These are phyloP conservation scores for Penicillium sp. DNA, from an alignment of 2,329 filamentous ascomycete genomes.

Conservation along the genomic window DNA sequence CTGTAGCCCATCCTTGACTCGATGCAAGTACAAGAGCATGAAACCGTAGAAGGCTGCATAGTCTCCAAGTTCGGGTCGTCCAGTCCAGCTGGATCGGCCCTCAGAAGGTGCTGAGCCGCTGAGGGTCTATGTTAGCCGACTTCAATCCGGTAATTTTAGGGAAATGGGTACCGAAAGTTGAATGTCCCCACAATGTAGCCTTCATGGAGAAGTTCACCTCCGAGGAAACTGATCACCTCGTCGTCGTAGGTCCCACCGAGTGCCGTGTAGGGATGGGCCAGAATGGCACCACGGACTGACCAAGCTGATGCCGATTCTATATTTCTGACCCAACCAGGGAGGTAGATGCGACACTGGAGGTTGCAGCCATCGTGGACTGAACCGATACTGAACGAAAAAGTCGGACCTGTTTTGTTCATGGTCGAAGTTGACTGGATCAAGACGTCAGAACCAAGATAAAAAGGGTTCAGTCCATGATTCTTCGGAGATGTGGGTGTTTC, in stretches of 20 bases:
- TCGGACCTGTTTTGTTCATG: slow-evolving; percentile 36
- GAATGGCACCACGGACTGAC: slow-evolving; percentile 56
- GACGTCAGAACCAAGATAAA: slow-evolving; percentile 13
- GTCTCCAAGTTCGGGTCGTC: slow-evolving; percentile 74
- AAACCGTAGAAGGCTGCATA: slow-evolving; percentile 82
- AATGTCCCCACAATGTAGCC: slow-evolving; percentile 82
- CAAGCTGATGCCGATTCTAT: slow-evolving; percentile 23
- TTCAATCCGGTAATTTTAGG: not conserved
- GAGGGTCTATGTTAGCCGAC: slow-evolving; percentile 14
- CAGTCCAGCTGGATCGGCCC: slow-evolving; percentile 84
- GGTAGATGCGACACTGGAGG: slow-evolving; percentile 81
- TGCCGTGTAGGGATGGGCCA: slow-evolving; percentile 89
- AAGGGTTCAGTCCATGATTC: slow-evolving; percentile 25
- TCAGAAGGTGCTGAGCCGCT: slow-evolving; percentile 75
- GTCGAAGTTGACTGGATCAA: not conserved
- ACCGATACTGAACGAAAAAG: slow-evolving; percentile 70
- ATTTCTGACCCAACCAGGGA: slow-evolving; percentile 50
- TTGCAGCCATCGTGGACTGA: slow-evolving; percentile 74
- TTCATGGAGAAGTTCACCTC: slow-evolving; percentile 61
- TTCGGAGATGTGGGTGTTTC: slow-evolving; percentile 1
- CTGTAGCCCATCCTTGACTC: slow-evolving; percentile 42
- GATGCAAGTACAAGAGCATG: slow-evolving; percentile 68
- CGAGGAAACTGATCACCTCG: slow-evolving; percentile 67
- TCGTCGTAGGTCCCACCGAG: slow-evolving; percentile 86
- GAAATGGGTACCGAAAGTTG: slow-evolving; percentile 71